Evolutionary conservation across 352 stramenopile species (phyloP), one percentile per base, ranked within the genome.

Genomic region (Porosira glacialis): DNA sequence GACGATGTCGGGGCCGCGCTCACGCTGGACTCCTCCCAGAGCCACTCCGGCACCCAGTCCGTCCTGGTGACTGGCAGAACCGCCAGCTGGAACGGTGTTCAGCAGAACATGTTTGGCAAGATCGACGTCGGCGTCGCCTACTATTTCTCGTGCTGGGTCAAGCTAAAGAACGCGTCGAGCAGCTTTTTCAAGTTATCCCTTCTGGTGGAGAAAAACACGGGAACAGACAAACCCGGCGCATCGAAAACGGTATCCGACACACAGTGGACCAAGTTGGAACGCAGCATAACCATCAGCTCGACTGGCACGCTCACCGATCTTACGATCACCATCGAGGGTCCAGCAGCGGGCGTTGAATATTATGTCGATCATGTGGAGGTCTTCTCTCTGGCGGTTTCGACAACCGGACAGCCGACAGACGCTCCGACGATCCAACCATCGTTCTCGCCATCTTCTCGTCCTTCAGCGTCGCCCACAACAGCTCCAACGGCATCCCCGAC

Each of bases 141-240:
- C 31, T 49, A 35, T 59, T 19, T 69, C 31, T 69, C 59, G 15
- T 69, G 59, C 21, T 69, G 59, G 59, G 59, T 49, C 5, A 69
- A 69, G 48, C 59, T 69, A 1, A 69, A 51, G 26, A 65, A 28
- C 36, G 19, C 24, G 21, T 45, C 15, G 24, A 65, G 57, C 26
- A 26, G 15, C 24, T 57, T 2, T 26, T 31, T 69, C 30, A 39
- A 39, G 17, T 24, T 69, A 24, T 61, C 47, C 11, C 35, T 69
- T 13, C 47, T 22, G 22, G 61, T 62, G 35, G 1, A 50, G 8
- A 49, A 69, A 61, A 49, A 69, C 38, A 44, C 33, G 15, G 59
- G 50, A 22, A 24, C 3, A 49, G 13, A 69, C 8, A 61, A 39
- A 27, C 30, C 3, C 6, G 48, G 48, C 10, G 21, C 51, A 2